Evolutionary conservation across 225 moss, liverwort and hornwort species (phyloP).

Genomic region (Lunularia cruciata): DNA sequence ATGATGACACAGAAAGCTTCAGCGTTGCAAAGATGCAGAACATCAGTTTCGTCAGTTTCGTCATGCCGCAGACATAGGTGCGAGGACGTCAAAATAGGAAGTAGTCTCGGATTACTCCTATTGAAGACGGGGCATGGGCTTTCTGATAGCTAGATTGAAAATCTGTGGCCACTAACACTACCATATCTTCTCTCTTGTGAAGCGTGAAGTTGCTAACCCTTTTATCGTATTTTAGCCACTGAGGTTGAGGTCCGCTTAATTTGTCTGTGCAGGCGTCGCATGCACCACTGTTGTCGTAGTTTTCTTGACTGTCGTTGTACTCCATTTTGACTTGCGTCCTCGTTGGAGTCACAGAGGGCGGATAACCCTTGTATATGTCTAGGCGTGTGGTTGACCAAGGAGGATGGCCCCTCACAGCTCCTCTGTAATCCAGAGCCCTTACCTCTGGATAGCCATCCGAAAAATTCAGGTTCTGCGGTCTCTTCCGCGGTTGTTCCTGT

Average conservation of each 20-base stretch:
- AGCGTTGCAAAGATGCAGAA: too few relatives aligned
- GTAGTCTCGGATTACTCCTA: too few relatives aligned
- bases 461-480: conserved; percentile 75
- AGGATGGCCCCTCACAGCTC: conserved; percentile 44
- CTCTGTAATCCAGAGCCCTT: conserved; percentile 54
- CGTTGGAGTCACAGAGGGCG: conserved; percentile 42
- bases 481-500: conserved; percentile 80
- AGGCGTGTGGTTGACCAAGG: conserved; percentile 35
- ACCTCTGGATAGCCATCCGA: conserved; percentile 77
- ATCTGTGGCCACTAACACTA: too few relatives aligned
- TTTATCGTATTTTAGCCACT: conserved; percentile 90
- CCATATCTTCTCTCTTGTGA: too few relatives aligned
- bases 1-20: too few relatives aligned
- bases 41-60: too few relatives aligned
- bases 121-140: too few relatives aligned
- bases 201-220: conserved; percentile 49
- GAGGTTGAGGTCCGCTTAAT: conserved; percentile 60
- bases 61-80: too few relatives aligned
- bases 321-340: conserved; percentile 40
- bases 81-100: too few relatives aligned
- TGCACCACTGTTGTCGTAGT: conserved; percentile 81
- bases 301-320: conserved; percentile 71
- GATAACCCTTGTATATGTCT: conserved; percentile 49
- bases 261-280: conserved; percentile 82
- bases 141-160: too few relatives aligned